Evolutionary conservation across 345 rosid species (phyloP).

Genomic region (Laguncularia racemosa): DNA sequence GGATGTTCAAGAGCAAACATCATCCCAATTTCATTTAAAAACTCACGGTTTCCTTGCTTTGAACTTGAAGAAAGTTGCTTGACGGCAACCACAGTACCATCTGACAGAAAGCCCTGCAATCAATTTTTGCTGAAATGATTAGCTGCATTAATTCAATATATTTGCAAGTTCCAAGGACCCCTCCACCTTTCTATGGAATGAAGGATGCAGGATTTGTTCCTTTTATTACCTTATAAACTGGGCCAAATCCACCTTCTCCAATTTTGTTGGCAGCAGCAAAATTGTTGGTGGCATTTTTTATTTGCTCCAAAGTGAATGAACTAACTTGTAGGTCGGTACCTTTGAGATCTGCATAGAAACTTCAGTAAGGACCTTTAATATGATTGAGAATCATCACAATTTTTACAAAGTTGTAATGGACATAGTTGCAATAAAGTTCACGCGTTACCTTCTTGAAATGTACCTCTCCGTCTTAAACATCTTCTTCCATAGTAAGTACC

Average conservation of each 20-base stretch:
- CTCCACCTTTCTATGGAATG: neutral
- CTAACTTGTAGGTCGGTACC: constrained; percentile 13
- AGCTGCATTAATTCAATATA: neutral
- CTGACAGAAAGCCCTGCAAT: constrained; percentile 15
- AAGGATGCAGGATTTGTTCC: neutral
- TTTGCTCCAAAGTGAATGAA: constrained; percentile 13
- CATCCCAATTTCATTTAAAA: constrained; percentile 21
- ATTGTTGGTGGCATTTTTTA: constrained; percentile 16
- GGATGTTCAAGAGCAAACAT: constrained; percentile 22
- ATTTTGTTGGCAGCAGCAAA: constrained; percentile 16
- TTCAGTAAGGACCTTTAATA: neutral
- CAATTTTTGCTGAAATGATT: too few species aligned
- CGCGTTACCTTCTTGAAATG: constrained; percentile 1
- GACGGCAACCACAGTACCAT: constrained; percentile 19
- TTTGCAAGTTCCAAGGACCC: neutral
- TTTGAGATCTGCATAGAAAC: constrained; percentile 1
- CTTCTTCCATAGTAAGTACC: neutral
- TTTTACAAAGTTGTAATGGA: too few species aligned
- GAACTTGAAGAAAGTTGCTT: constrained; percentile 22
- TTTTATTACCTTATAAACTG: constrained; percentile 12
- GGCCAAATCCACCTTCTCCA: constrained; percentile 23
- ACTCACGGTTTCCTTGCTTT: constrained; percentile 23
- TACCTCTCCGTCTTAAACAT: neutral
- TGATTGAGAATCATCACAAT: neutral
- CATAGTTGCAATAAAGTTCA: neutral